phyloP scores from a whole-genome alignment of 139 green algal genomes.

The Chlorella sp. region DNA sequence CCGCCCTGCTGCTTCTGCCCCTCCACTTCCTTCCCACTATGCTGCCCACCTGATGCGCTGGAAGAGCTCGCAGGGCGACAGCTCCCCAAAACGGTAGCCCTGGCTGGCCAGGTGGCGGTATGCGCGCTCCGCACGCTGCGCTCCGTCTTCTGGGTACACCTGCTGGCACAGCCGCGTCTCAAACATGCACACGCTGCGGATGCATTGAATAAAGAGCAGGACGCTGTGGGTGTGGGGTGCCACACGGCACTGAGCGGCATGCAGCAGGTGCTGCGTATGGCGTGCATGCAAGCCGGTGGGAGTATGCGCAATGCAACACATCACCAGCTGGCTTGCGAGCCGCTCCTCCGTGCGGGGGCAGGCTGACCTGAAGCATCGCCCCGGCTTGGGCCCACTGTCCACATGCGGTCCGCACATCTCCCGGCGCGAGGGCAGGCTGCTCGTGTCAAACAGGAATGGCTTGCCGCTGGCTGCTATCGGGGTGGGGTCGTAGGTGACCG shows the following conservation, averaged over 20 bases:
- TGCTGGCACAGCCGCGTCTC: background rate
- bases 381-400: background rate
- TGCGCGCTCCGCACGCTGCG: background rate
- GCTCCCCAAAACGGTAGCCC: background rate
- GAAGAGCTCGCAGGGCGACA: constrained; percentile 5
- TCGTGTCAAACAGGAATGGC: constrained; percentile 2
- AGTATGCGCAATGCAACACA: no score
- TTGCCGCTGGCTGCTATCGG: background rate
- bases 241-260: no score
- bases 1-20: no score
- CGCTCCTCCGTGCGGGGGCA: no score
- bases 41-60: constrained; percentile 1
- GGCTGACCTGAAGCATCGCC: background rate
- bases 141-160: background rate
- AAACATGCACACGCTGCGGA: background rate
- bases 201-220: no score
- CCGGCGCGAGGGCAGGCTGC: background rate
- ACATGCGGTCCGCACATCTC: background rate
- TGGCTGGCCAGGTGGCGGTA: background rate
- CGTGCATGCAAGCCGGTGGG: no score
- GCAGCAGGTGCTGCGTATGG: background rate
- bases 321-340: no score
- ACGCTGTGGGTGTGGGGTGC: background rate
- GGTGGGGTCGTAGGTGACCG: background rate
- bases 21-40: no score